Evolutionary conservation across 495 filamentous ascomycete species (phyloP).

Genomic region (Penicillium nucicola): DNA sequence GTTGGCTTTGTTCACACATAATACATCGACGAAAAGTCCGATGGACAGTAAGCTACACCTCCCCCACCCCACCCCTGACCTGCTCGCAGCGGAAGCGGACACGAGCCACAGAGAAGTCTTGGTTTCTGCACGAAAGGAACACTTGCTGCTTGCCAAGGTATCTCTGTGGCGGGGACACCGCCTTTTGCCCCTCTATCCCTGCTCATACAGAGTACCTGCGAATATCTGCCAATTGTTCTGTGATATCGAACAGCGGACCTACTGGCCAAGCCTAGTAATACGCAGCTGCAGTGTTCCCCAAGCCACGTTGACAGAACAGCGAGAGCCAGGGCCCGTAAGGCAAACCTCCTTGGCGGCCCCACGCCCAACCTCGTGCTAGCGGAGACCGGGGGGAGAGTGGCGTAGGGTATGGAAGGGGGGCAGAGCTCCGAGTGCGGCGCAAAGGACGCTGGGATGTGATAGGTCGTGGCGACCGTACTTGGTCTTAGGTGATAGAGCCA

Average conservation of each 20-base stretch:
- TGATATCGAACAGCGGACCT: constrained; percentile 2
- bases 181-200: constrained; percentile 19
- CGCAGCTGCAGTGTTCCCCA: constrained; percentile 18
- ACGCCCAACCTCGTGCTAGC: constrained; percentile 8
- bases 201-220: background rate
- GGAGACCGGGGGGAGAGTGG: constrained; percentile 1
- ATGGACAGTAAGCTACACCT: constrained; percentile 1
- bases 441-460: background rate
- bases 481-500: background rate
- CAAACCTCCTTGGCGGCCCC: constrained; percentile 15
- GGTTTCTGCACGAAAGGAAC: constrained; percentile 19
- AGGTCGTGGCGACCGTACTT: background rate
- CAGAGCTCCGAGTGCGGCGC: constrained; percentile 2
- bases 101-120: constrained; percentile 15
- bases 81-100: constrained; percentile 1
- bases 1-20: no score
- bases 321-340: constrained; percentile 4
- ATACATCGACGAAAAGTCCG: no score
- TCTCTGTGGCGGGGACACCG: constrained; percentile 24
- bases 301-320: constrained; percentile 16
- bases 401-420: constrained; percentile 6
- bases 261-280: constrained; percentile 10
- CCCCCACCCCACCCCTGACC: background rate
- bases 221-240: constrained; percentile 1
- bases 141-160: constrained; percentile 18